Conservation (phyloP, 148 eudicot genomes). For the Mesembryanthemum crystallinum region DNA sequence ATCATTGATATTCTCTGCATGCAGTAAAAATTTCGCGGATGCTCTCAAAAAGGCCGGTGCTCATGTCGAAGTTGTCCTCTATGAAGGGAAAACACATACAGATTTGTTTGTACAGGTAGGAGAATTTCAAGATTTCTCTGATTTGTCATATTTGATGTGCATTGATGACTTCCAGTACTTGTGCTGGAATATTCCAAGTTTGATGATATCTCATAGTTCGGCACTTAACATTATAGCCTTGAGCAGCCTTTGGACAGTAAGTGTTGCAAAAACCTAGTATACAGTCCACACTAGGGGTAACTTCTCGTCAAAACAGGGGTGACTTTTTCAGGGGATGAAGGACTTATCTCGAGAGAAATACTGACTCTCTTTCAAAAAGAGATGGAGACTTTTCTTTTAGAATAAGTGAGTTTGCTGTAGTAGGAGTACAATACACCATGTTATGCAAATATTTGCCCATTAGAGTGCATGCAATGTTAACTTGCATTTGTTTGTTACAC, state of each 20-base stretch:
- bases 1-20: background rate
- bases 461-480: background rate
- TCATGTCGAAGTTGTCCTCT: conserved; percentile 60
- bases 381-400: too few species aligned
- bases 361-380: too few species aligned
- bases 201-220: background rate
- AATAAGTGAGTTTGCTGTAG: too few species aligned
- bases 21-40: conserved; percentile 68
- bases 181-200: background rate
- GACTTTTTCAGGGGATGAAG: too few species aligned
- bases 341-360: too few species aligned
- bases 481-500: background rate
- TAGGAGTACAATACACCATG: background rate
- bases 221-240: background rate
- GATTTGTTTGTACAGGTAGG: conserved; percentile 87
- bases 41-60: conserved; percentile 67
- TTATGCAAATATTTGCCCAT: background rate
- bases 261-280: too few species aligned
- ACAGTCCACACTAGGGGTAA: too few species aligned
- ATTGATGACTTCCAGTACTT: background rate
- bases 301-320: too few species aligned
- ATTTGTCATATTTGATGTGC: background rate
- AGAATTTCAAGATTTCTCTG: background rate
- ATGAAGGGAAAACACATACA: conserved; percentile 84
- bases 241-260: background rate